Evolutionary conservation across 2,329 filamentous ascomycete genomes (phyloP), one percentile per base, ranked within the genome.

Genomic region (Hypoxylon sp.): DNA sequence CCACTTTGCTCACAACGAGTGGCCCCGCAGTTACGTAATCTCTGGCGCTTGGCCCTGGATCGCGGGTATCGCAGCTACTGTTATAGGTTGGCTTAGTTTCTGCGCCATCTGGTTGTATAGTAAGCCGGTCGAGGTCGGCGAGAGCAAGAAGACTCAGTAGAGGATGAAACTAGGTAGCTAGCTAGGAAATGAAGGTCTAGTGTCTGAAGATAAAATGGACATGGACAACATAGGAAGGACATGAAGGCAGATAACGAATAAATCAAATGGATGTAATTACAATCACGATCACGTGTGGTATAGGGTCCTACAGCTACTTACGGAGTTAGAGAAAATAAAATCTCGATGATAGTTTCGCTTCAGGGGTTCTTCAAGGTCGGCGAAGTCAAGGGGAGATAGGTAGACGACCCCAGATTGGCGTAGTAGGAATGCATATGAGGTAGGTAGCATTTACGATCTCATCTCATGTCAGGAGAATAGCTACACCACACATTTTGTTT

Each of bases 1-100:
- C 50, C 96, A 99, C 84, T 96, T 97, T 82, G 96, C 96, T 6
- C 96, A 99, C 84, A 91, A 99, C 79, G 96, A 99, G 84, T 99
- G 92, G 88, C 93, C 94, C 32, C 88, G 96, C 75, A 97, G 93
- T 80, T 98, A 90, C 83, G 89, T 87, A 77, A 99, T 99, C 78
- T 93, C 88, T 68, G 94, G 91, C 45, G 95, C 94, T 2, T 98
- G 93, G 93, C 93, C 95, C 10, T 98, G 95, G 93, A 93, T 99
- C 77, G 87, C 90, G 0, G 95, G 96, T 65, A 92, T 98, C 67
- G 92, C 88, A 78, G 90, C 91, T 53, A 97, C 97, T 1, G 87
- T 97, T 60, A 85, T 84, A 10, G 96, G 94, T 6, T 99, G 94
- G 87, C 72, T 98, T 69, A 88, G 84, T 0, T 98, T 99, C 81